These are phyloP conservation scores for Globisporangium ultimum DNA, from an alignment of 352 stramenopile genomes.

Conservation along the genomic window DNA sequence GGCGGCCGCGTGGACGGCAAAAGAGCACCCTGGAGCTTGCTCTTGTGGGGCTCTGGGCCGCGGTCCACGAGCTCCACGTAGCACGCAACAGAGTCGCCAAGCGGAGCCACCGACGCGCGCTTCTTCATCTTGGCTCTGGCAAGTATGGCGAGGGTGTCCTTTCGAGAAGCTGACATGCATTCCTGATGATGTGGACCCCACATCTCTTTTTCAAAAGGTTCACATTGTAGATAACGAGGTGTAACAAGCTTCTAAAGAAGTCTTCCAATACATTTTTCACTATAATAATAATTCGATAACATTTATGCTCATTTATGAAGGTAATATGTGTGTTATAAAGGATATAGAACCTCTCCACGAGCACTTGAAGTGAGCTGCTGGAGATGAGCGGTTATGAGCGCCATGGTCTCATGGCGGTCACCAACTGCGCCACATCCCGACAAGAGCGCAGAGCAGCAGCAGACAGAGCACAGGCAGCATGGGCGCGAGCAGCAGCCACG, in stretches of 20 bases:
- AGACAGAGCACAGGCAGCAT: not conserved
- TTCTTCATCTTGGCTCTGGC: slow-evolving; percentile 2
- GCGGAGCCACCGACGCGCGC: not conserved
- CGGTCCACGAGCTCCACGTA: slow-evolving; percentile 9
- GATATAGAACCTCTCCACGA: no score
- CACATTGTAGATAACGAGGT: no score
- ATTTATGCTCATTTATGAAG: no score
- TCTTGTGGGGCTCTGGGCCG: not conserved
- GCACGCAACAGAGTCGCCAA: slow-evolving; percentile 2
- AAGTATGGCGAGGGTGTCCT: not conserved
- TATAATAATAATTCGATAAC: no score
- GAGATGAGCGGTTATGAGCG: no score
- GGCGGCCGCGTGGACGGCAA: not conserved
- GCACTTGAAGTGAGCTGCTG: no score
- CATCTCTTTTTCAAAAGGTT: not conserved
- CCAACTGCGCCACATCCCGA: not conserved
- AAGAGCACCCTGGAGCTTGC: not conserved
- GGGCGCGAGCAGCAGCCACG: not conserved
- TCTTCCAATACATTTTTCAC: no score
- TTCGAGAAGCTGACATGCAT: not conserved
- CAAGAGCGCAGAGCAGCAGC: not conserved
- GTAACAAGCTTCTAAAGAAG: no score
- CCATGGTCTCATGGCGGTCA: not conserved
- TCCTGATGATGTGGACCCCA: not conserved
- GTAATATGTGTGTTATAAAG: no score